Conservation (phyloP, 805 yeast genomes). For the Kodamaea restingae region DNA sequence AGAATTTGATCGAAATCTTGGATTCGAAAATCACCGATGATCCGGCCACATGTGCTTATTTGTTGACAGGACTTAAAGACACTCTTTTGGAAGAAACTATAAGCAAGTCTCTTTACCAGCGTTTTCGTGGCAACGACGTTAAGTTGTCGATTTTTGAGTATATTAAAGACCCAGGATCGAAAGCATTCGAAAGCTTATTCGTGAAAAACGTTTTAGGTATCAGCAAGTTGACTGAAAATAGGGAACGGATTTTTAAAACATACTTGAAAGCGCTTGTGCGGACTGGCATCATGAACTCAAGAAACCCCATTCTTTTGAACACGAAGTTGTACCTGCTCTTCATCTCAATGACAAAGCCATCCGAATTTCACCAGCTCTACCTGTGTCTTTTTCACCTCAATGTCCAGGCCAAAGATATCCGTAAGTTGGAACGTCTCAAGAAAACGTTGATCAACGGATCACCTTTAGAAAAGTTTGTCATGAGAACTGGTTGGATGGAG, state of each 20-base stretch:
- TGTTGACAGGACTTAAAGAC: conserved; percentile 20
- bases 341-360: conserved; percentile 16
- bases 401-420: conserved; percentile 23
- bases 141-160: conserved; percentile 25
- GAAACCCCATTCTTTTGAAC: conserved; percentile 18
- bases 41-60: conserved; percentile 20
- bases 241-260: not conserved
- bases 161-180: conserved; percentile 21
- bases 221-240: conserved; percentile 11
- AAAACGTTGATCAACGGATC: conserved; percentile 25
- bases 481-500: conserved; percentile 33
- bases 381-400: conserved; percentile 30
- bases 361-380: conserved; percentile 21
- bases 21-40: conserved; percentile 26
- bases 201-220: conserved; percentile 17
- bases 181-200: conserved; percentile 15
- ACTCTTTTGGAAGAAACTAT: conserved; percentile 16
- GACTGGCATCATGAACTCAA: conserved; percentile 18
- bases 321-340: conserved; percentile 15
- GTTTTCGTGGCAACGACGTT: conserved; percentile 19
- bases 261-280: conserved; percentile 26
- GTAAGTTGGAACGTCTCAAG: conserved; percentile 17
- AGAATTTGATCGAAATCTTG: conserved; percentile 26
- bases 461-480: conserved; percentile 28
- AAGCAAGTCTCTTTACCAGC: conserved; percentile 13